These are phyloP conservation scores for Corynascus novoguineensis DNA, from an alignment of 495 filamentous ascomycete genomes.

Conservation along the genomic window DNA sequence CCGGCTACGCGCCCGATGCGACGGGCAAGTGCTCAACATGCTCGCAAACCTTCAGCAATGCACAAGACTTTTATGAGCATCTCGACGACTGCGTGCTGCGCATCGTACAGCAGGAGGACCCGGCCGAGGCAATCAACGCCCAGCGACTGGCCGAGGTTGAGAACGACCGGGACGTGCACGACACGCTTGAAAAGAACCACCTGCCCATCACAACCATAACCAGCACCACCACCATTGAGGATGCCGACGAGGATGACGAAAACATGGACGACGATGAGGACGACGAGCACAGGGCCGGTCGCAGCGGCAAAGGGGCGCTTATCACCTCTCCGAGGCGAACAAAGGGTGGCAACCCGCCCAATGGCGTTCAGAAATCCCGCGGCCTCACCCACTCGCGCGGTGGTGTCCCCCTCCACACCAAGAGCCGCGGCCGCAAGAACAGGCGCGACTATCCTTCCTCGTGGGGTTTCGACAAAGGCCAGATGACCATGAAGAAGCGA, in stretches of 20 bases:
- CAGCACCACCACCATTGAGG: slow-evolving; percentile 60
- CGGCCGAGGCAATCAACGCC: slow-evolving; percentile 93
- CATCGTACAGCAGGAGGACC: slow-evolving; percentile 95
- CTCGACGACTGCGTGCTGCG: slow-evolving; percentile 96
- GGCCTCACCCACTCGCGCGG: slow-evolving; percentile 58
- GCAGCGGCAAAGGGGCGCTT: slow-evolving; percentile 27
- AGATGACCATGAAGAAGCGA: slow-evolving; percentile 97
- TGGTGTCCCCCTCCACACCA: slow-evolving; percentile 54
- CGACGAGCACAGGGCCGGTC: slow-evolving; percentile 30
- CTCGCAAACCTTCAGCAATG: slow-evolving; percentile 81
- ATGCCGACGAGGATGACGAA: slow-evolving; percentile 59
- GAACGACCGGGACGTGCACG: slow-evolving; percentile 72
- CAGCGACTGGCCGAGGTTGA: slow-evolving; percentile 74
- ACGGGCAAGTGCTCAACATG: slow-evolving; percentile 97
- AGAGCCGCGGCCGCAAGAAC: slow-evolving; percentile 66
- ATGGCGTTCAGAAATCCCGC: slow-evolving; percentile 50
- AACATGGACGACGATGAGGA: slow-evolving; percentile 51
- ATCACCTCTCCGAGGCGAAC: slow-evolving; percentile 33
- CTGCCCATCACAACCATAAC: slow-evolving; percentile 55
- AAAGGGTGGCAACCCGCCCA: slow-evolving; percentile 40
- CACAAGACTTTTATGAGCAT: slow-evolving; percentile 99
- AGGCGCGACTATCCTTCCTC: slow-evolving; percentile 84
- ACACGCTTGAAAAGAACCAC: slow-evolving; percentile 77
- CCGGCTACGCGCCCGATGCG: slow-evolving; percentile 62
- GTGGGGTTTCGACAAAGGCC: slow-evolving; percentile 84